A percentile compares a stretch with the other conserved stretches of the same genome.
Conservation (phyloP, 225 moss, liverwort and hornwort genomes). For the Pseudisothecium myosuroides region DNA sequence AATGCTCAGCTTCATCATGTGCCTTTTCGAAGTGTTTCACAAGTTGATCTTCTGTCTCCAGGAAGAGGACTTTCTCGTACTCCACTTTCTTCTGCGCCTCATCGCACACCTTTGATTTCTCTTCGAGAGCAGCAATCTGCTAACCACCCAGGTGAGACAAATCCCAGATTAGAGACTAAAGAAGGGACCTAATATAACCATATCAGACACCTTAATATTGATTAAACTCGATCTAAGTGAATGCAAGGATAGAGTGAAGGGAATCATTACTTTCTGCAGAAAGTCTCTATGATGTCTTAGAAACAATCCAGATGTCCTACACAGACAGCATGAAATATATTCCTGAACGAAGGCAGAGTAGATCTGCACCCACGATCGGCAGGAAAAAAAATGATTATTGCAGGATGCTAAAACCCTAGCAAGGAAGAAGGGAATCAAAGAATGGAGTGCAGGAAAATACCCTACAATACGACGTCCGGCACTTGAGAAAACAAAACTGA, state of each 20-base stretch:
- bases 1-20: constrained; percentile 23
- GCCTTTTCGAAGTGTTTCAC: constrained; percentile 32
- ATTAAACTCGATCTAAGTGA: neutral
- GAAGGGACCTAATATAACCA: neutral
- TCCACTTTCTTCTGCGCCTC: constrained; percentile 43
- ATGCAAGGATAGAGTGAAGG: neutral
- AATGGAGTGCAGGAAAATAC: constrained; percentile 8
- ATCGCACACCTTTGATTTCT: constrained; percentile 25
- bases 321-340: constrained; percentile 6
- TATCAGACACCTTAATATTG: neutral
- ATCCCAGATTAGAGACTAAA: neutral
- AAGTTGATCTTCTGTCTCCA: constrained; percentile 41
- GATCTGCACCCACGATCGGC: constrained; percentile 10
- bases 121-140: constrained; percentile 32
- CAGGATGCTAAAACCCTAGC: neutral
- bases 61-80: constrained; percentile 36
- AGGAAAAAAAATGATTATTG: neutral
- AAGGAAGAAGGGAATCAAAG: neutral
- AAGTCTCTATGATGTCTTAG: constrained; percentile 2
- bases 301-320: constrained; percentile 13
- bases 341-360: constrained; percentile 5
- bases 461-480: neutral
- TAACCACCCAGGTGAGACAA: constrained; percentile 1
- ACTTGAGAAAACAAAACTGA: constrained; percentile 13
- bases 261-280: constrained; percentile 8